A percentile compares a stretch with the other conserved stretches of the same genome.
These are phyloP conservation scores for Mycena rebaudengoi DNA, from an alignment of 768 basidiomycete genomes.

Conservation along the genomic window DNA sequence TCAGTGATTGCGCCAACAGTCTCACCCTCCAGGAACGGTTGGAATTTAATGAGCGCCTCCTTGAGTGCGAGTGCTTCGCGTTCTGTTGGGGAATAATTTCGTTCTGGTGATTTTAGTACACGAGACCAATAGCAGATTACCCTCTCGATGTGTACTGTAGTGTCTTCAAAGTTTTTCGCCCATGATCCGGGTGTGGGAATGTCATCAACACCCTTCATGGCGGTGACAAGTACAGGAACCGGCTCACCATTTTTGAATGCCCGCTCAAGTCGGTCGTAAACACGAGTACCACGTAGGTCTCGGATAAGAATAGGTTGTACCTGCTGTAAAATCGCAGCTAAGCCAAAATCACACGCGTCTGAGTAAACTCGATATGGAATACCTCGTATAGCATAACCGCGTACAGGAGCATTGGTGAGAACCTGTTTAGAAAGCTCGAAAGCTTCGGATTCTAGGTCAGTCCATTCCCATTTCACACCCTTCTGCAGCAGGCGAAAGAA, in stretches of 20 bases:
- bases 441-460: constrained; percentile 30
- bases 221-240: constrained; percentile 32
- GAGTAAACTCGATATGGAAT: constrained; percentile 45
- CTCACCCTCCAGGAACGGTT: constrained; percentile 46
- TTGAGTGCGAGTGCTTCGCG: too few species aligned
- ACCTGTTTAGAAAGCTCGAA: constrained; percentile 39
- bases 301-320: constrained; percentile 36
- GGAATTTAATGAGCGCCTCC: too few species aligned
- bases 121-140: constrained; percentile 42
- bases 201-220: constrained; percentile 30
- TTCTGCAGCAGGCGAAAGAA: constrained; percentile 44
- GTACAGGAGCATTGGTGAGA: constrained; percentile 41
- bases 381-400: too few species aligned
- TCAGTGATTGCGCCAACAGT: constrained; percentile 31
- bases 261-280: constrained; percentile 32
- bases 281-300: constrained; percentile 38
- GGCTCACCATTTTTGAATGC: constrained; percentile 28
- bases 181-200: constrained; percentile 25
- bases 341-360: constrained; percentile 40
- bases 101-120: constrained; percentile 33
- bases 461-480: constrained; percentile 31
- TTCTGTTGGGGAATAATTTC: background rate
- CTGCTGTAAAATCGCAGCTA: constrained; percentile 41
- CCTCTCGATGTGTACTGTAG: constrained; percentile 36
- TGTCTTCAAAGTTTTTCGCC: constrained; percentile 32